A percentile compares a stretch with the other conserved stretches of the same genome.
phyloP scores from a whole-genome alignment of 1,139 yeast genomes.

The Suzukiozyma palmioleophila region DNA sequence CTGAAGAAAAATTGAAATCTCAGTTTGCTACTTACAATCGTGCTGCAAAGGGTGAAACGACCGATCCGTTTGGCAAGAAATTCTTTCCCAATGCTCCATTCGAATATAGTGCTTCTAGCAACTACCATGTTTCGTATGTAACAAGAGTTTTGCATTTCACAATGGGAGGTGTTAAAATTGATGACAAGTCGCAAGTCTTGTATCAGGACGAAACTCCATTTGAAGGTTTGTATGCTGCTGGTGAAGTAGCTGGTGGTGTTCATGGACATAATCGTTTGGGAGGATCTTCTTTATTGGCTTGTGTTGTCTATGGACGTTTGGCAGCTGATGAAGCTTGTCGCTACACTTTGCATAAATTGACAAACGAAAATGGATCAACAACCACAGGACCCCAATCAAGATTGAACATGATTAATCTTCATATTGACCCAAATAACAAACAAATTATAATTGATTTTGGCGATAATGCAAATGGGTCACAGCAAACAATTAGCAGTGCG shows the following conservation, averaged over 20 bases:
- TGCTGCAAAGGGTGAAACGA: slow-evolving; percentile 39
- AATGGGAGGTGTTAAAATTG: slow-evolving; percentile 79
- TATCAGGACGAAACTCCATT: slow-evolving; percentile 36
- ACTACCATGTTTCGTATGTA: slow-evolving; percentile 49
- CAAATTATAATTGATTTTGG: slow-evolving; percentile 31
- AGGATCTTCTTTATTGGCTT: slow-evolving; percentile 71
- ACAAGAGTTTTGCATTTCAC: slow-evolving; percentile 83
- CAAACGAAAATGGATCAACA: slow-evolving; percentile 11
- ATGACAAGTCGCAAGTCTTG: slow-evolving; percentile 54
- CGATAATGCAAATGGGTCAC: slow-evolving; percentile 1
- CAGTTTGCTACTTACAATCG: slow-evolving; percentile 42
- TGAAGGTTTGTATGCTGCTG: slow-evolving; percentile 68
- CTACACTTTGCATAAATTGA: slow-evolving; percentile 27
- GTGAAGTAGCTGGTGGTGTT: slow-evolving; percentile 80
- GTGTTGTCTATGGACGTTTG: slow-evolving; percentile 75
- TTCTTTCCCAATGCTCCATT: slow-evolving; percentile 51
- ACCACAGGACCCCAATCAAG: slow-evolving; percentile 26
- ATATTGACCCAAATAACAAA: slow-evolving; percentile 37
- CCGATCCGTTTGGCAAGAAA: slow-evolving; percentile 48
- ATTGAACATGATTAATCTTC: slow-evolving; percentile 41
- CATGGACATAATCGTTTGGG: slow-evolving; percentile 77
- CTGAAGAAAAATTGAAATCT: slow-evolving; percentile 22
- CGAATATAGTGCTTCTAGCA: slow-evolving; percentile 22
- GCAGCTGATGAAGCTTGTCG: slow-evolving; percentile 49
- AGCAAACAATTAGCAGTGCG: too few species aligned